These are phyloP conservation scores for Sporobolomyces roseus DNA, from an alignment of 768 basidiomycete species.

Conservation along the genomic window DNA sequence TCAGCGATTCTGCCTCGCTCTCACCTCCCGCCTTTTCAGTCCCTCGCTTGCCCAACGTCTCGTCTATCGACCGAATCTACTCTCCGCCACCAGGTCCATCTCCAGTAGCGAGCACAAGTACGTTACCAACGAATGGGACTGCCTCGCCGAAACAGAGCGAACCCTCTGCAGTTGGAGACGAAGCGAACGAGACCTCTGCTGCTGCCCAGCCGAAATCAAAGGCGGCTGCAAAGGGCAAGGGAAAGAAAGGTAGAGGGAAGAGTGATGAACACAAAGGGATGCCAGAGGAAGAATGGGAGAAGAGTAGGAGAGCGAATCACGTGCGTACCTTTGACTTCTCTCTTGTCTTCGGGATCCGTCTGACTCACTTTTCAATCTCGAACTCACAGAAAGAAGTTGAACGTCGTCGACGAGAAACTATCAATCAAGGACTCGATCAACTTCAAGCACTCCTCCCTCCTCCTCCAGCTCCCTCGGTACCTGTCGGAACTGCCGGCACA, in stretches of 20 bases:
- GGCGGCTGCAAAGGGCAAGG: neutral
- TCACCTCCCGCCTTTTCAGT: too few relatives aligned
- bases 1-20: too few relatives aligned
- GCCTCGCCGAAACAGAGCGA: too few relatives aligned
- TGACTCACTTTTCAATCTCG: neutral
- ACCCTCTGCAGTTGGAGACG: neutral
- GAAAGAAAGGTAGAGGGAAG: conserved; percentile 4
- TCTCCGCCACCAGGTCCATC: too few relatives aligned
- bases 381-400: conserved; percentile 88
- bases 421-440: conserved; percentile 93
- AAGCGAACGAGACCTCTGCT: neutral
- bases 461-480: neutral
- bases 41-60: too few relatives aligned
- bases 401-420: conserved; percentile 85
- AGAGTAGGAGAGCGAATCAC: conserved; percentile 77
- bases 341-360: neutral
- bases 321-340: conserved; percentile 53
- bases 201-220: neutral
- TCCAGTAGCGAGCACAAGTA: too few relatives aligned
- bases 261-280: conserved; percentile 48
- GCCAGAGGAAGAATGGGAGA: conserved; percentile 73
- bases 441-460: conserved; percentile 69
- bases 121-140: too few relatives aligned
- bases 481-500: neutral
- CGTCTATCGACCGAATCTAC: too few relatives aligned